Evolutionary conservation across 2,329 filamentous ascomycete species (phyloP), one percentile per base, ranked within the genome.

Genomic region (Kalaharituber pfeilii): DNA sequence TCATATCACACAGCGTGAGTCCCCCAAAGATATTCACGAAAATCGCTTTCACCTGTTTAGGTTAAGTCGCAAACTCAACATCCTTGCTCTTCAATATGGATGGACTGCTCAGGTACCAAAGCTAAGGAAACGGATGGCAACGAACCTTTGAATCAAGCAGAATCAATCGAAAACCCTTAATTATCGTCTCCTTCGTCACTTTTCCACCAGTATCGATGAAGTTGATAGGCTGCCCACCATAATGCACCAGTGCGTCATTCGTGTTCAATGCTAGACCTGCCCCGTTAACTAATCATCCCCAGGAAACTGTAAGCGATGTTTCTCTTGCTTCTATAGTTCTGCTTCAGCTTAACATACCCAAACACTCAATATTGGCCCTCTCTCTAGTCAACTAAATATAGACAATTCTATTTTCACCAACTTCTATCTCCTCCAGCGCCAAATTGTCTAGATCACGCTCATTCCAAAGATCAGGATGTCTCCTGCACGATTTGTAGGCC

Each of bases 251-350:
- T 0, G 84, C 82, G 66, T 94, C 87, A 56, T 88, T 80, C 0
- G 86, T 94, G 66, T 91, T 91, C 84, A 94, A 91, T 0, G 86
- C 86, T 1, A 94, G 75, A 0, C 87, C 87, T 0, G 88, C 87
- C 44, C 87, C 86, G 64, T 94, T 94, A 59, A 94, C 86, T 59
- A 28, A 2, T n/a, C n/a, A n/a, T n/a, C 11, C 13, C 22, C 15
- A 28, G 49, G 8, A 20, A 26, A 15, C 11, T 26, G 11, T n/a
- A 5, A 59, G 52, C 3, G 24, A 56, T 26, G 15, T 26, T 49
- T 27, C 58, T 20, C 62, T 44, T 11, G n/a, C 26, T 6, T 8
- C 24, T 26, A 47, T 27, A 42, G 27, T 26, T 30, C 18, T 5
- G 6, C 30, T n/a, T 6, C 4, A 29, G 25, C 18, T 22, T 18